Conservation (phyloP, 805 yeast species). For the Kregervanrija delftensis region DNA sequence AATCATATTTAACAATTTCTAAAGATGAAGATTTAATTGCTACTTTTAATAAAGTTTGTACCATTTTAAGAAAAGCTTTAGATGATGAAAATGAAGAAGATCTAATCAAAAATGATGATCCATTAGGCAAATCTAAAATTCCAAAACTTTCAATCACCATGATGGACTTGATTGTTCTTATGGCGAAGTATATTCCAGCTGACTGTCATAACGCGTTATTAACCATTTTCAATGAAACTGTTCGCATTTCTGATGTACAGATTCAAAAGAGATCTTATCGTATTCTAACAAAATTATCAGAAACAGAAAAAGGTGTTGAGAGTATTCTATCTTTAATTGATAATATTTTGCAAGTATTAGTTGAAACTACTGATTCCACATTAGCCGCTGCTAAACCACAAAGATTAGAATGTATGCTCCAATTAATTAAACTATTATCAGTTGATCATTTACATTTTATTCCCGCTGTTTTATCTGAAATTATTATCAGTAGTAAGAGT, state of each 20-base stretch:
- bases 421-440: conserved; percentile 59
- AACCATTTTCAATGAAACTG: conserved; percentile 68
- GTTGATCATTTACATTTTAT: conserved; percentile 61
- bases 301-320: conserved; percentile 54
- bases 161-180: conserved; percentile 84
- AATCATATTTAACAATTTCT: conserved; percentile 67
- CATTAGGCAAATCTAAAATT: conserved; percentile 26
- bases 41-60: conserved; percentile 83
- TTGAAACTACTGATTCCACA: conserved; percentile 50
- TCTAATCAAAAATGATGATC: conserved; percentile 28
- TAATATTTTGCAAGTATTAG: conserved; percentile 54
- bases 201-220: conserved; percentile 67
- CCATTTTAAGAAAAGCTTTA: conserved; percentile 66
- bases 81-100: conserved; percentile 43
- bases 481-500: conserved; percentile 85
- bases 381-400: conserved; percentile 75
- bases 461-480: conserved; percentile 78
- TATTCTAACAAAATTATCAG: conserved; percentile 62
- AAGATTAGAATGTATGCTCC: conserved; percentile 61
- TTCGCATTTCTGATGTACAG: conserved; percentile 50
- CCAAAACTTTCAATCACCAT: conserved; percentile 69
- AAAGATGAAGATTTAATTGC: conserved; percentile 57
- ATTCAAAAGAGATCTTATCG: conserved; percentile 88
- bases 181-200: conserved; percentile 77
- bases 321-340: conserved; percentile 46